These are phyloP conservation scores for Creolimax fragrantissima DNA, from an alignment of 78 protist species.

Conservation along the genomic window DNA sequence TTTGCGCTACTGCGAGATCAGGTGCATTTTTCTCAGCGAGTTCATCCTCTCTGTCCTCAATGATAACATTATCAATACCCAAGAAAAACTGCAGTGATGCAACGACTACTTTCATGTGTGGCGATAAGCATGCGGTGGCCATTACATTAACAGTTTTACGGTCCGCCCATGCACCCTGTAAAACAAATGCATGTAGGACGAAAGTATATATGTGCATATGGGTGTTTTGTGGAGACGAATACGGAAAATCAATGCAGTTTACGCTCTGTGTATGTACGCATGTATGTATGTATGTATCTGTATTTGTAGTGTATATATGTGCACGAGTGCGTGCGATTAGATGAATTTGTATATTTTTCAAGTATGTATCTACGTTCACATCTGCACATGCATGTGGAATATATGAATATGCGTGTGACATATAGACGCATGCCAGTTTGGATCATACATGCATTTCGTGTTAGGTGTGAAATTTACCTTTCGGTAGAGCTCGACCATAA, in stretches of 20 bases:
- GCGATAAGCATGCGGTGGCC: slow-evolving; percentile 57
- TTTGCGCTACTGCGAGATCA: not conserved
- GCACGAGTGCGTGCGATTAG: not conserved
- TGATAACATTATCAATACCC: slow-evolving; percentile 4
- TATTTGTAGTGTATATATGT: not conserved
- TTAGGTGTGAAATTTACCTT: slow-evolving; percentile 49
- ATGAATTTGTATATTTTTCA: not conserved
- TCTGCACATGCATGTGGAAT: not conserved
- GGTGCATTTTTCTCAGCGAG: not conserved
- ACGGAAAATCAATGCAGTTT: too few species aligned
- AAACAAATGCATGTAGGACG: too few species aligned
- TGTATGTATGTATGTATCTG: not conserved
- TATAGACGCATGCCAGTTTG: not conserved
- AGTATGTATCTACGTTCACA: not conserved
- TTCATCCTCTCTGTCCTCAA: not conserved
- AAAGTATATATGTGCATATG: too few species aligned
- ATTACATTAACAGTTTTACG: slow-evolving; percentile 77
- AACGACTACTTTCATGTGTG: slow-evolving; percentile 37
- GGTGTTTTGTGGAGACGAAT: too few species aligned
- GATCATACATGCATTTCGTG: not conserved
- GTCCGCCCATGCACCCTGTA: slow-evolving; percentile 40
- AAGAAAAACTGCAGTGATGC: slow-evolving; percentile 66
- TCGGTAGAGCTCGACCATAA: slow-evolving; percentile 74
- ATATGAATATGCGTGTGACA: not conserved
- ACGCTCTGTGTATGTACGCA: not conserved